These are phyloP conservation scores for Trichoderma breve DNA, from an alignment of 2,329 filamentous ascomycete genomes.

Conservation along the genomic window DNA sequence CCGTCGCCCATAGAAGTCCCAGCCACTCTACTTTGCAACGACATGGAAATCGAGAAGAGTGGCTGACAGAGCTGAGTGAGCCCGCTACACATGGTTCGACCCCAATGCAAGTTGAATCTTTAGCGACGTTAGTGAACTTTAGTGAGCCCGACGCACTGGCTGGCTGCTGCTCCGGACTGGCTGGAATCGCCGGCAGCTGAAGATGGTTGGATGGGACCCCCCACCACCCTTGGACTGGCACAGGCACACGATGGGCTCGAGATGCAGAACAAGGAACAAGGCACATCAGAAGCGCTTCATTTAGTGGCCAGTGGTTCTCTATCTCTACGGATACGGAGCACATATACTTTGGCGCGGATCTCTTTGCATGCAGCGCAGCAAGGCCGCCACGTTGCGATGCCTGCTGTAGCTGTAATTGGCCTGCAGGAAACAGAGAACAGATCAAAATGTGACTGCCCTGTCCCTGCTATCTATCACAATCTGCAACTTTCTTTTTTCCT, in stretches of 20 bases:
- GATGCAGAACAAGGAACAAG: background rate
- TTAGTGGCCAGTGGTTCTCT: background rate
- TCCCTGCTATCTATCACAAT: background rate
- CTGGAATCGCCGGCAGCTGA: background rate
- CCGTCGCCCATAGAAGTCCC: background rate
- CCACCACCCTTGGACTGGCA: background rate
- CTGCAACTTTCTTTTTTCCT: background rate
- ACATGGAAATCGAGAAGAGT: background rate
- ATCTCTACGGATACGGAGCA: background rate
- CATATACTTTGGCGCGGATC: background rate
- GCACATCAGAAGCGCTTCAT: background rate
- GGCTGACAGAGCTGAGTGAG: background rate
- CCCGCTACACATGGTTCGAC: background rate
- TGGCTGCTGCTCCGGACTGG: background rate
- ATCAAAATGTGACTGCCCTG: background rate
- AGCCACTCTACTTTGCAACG: background rate
- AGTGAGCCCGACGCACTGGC: background rate
- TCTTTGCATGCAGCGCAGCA: background rate
- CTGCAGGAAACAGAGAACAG: background rate
- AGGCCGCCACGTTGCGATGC: background rate
- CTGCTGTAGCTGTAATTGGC: background rate
- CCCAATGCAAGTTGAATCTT: background rate
- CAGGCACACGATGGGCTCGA: background rate
- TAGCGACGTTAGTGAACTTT: background rate
- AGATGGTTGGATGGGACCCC: background rate